Conservation (phyloP, 2,329 filamentous ascomycete genomes). For the Fusarium phyllophilum region DNA sequence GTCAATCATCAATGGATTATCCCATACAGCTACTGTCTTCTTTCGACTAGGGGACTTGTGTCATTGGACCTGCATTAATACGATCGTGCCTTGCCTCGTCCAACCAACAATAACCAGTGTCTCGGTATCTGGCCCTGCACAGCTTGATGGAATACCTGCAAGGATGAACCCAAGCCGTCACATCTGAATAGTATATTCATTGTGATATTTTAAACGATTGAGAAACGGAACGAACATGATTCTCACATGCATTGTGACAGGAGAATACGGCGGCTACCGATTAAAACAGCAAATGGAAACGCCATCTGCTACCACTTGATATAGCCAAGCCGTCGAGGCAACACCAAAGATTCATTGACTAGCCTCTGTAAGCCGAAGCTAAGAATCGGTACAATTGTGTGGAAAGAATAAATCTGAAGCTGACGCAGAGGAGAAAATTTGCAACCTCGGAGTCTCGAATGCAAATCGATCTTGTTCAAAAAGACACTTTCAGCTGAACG, state of each 20-base stretch:
- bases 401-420: neutral
- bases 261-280: slow-evolving; percentile 18
- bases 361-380: neutral
- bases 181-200: neutral
- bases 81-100: slow-evolving; percentile 21
- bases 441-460: neutral
- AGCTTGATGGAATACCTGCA: neutral
- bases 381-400: neutral
- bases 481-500: slow-evolving; percentile 20
- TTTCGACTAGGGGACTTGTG: neutral
- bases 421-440: neutral
- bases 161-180: neutral
- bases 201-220: neutral
- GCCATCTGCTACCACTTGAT: slow-evolving; percentile 1
- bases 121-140: slow-evolving; percentile 19
- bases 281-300: slow-evolving; percentile 34
- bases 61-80: slow-evolving; percentile 17
- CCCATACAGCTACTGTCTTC: neutral
- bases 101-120: slow-evolving; percentile 13
- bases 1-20: neutral
- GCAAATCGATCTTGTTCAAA: neutral
- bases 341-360: neutral
- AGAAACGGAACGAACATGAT: slow-evolving; percentile 1
- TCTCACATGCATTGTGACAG: neutral
- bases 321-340: neutral